A percentile compares a stretch with the other conserved stretches of the same genome.
These are phyloP conservation scores for Leishmania turanica DNA, from an alignment of 208 protist species.

Conservation along the genomic window DNA sequence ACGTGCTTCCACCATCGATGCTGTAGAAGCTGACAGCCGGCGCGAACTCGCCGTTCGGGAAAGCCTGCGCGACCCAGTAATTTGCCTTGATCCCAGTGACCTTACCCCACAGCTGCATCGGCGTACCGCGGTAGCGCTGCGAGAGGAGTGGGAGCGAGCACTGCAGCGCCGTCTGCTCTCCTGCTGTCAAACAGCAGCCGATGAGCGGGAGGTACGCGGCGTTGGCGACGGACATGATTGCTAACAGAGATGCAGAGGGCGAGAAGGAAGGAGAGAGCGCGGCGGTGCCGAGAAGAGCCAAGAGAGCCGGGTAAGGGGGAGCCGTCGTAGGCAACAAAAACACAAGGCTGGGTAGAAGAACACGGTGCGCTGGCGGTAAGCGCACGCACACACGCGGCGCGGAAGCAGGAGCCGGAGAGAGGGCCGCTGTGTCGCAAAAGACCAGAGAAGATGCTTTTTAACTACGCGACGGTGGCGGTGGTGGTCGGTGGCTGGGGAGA, in stretches of 20 bases:
- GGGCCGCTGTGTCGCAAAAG: neutral
- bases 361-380: neutral
- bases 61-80: constrained; percentile 83
- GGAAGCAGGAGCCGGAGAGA: neutral
- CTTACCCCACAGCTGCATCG: constrained; percentile 83
- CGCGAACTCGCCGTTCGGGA: constrained; percentile 61
- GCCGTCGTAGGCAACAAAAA: neutral
- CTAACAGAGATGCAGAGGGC: neutral
- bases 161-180: constrained; percentile 77
- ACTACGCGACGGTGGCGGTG: neutral
- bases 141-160: constrained; percentile 82
- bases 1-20: constrained; percentile 80
- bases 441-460: neutral
- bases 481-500: neutral
- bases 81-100: constrained; percentile 62
- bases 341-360: neutral
- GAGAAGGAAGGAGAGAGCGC: neutral
- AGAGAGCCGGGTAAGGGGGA: neutral
- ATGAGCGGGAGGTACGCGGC: constrained; percentile 62
- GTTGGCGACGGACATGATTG: constrained; percentile 57
- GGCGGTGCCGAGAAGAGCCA: neutral
- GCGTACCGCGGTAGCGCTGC: constrained; percentile 51
- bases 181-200: constrained; percentile 56
- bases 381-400: neutral
- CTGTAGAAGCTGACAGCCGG: constrained; percentile 74